Evolutionary conservation across 2,329 filamentous ascomycete species (phyloP).

Genomic region (Pyrenophora teres): DNA sequence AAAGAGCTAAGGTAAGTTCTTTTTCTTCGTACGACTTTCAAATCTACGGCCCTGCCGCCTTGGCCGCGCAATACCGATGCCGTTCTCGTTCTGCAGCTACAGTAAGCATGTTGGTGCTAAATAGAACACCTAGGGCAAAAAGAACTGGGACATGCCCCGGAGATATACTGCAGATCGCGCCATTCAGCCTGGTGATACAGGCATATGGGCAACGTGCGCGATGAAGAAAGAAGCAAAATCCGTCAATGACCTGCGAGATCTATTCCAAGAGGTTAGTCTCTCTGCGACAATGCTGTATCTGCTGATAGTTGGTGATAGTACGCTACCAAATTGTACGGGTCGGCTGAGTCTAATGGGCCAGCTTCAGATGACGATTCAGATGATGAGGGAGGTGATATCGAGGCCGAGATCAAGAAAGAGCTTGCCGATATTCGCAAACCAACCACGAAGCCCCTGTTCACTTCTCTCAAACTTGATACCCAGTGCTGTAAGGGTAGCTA

Average conservation of each 20-base stretch:
- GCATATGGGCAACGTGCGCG: conserved; percentile 79
- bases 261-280: conserved; percentile 67
- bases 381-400: conserved; percentile 62
- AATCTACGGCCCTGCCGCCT: conserved; percentile 14
- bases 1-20: conserved; percentile 46
- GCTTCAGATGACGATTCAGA: conserved; percentile 48
- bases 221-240: conserved; percentile 73
- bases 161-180: conserved; percentile 39
- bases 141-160: conserved; percentile 51
- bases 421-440: conserved; percentile 65
- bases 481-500: conserved; percentile 55
- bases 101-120: conserved; percentile 21
- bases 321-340: conserved; percentile 61
- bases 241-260: conserved; percentile 66
- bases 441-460: conserved; percentile 55
- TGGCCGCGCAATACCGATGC: conserved; percentile 11
- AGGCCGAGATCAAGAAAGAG: conserved; percentile 73
- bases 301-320: conserved; percentile 62
- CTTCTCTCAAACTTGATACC: conserved; percentile 59
- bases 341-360: conserved; percentile 42
- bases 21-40: conserved; percentile 19
- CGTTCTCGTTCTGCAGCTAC: conserved; percentile 26
- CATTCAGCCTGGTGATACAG: conserved; percentile 71
- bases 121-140: conserved; percentile 44
- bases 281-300: neutral